Conservation (phyloP, 1,139 yeast species). For the Suhomyces atakaporum region DNA sequence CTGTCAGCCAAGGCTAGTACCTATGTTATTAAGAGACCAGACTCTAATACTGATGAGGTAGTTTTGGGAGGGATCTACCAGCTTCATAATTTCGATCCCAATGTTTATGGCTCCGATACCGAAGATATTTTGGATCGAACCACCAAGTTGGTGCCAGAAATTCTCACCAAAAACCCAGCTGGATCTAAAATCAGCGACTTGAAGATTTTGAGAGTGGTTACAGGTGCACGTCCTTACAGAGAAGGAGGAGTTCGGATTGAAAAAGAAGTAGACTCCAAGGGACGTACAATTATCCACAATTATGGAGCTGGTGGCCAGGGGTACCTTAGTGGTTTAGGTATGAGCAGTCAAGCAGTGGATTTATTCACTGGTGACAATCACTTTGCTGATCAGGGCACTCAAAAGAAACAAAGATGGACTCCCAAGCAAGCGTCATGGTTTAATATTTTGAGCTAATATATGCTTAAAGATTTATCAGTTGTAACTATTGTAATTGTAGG, state of each 20-base stretch:
- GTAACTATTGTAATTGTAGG: too few relatives aligned
- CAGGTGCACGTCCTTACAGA: constrained; percentile 22
- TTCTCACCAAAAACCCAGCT: constrained; percentile 16
- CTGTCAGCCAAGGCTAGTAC: constrained; percentile 19
- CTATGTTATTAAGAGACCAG: constrained; percentile 21
- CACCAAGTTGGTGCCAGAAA: constrained; percentile 15
- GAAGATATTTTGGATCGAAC: constrained; percentile 18
- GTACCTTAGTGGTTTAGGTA: constrained; percentile 21
- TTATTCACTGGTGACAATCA: background rate
- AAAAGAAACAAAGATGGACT: background rate
- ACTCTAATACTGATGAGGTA: constrained; percentile 19
- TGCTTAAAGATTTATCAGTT: too few relatives aligned
- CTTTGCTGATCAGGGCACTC: background rate
- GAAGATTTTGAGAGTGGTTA: constrained; percentile 17
- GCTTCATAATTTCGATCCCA: constrained; percentile 16
- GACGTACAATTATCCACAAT: constrained; percentile 18
- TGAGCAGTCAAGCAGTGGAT: constrained; percentile 17
- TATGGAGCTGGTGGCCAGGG: constrained; percentile 26
- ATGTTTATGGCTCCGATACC: constrained; percentile 15
- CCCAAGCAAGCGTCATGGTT: too few relatives aligned
- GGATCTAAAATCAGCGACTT: constrained; percentile 15
- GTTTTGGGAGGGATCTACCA: constrained; percentile 22
- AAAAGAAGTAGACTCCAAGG: constrained; percentile 8
- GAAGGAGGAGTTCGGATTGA: constrained; percentile 22
- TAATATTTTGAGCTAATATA: too few relatives aligned